These are phyloP conservation scores for Starmerella gropengiesseri DNA, from an alignment of 805 yeast genomes.

Conservation along the genomic window DNA sequence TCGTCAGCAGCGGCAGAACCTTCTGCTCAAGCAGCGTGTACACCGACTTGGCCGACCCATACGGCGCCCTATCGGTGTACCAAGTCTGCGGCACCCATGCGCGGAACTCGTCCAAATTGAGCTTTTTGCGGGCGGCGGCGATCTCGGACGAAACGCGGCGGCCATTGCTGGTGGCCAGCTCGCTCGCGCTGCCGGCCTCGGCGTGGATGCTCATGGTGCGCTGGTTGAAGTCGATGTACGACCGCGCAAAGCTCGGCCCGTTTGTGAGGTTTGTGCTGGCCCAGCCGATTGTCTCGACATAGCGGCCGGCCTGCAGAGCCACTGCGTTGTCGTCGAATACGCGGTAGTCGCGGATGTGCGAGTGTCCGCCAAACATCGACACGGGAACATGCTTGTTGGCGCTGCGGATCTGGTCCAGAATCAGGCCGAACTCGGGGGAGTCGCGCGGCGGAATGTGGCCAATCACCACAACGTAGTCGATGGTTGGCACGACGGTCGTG, in stretches of 20 bases:
- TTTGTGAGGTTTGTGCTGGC: constrained; percentile 39
- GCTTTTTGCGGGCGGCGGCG: constrained; percentile 33
- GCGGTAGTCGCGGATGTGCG: constrained; percentile 77
- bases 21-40: constrained; percentile 47
- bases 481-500: constrained; percentile 26
- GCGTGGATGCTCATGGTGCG: constrained; percentile 57
- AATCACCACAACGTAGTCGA: constrained; percentile 57
- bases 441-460: constrained; percentile 69
- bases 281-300: constrained; percentile 85
- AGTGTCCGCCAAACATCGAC: constrained; percentile 88
- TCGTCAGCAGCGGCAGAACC: constrained; percentile 39
- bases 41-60: constrained; percentile 45
- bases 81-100: constrained; percentile 61
- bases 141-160: constrained; percentile 28
- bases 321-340: constrained; percentile 53
- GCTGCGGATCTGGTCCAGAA: constrained; percentile 44
- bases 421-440: constrained; percentile 41
- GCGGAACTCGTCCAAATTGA: constrained; percentile 43
- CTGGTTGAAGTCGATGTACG: constrained; percentile 71
- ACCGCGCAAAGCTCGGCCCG: constrained; percentile 37
- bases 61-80: constrained; percentile 56
- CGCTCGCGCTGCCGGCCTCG: neutral
- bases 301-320: constrained; percentile 80
- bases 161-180: constrained; percentile 38
- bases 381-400: constrained; percentile 51